Evolutionary conservation across 108 stramenopile species (phyloP).

Genomic region (Cyclotella distinguenda): DNA sequence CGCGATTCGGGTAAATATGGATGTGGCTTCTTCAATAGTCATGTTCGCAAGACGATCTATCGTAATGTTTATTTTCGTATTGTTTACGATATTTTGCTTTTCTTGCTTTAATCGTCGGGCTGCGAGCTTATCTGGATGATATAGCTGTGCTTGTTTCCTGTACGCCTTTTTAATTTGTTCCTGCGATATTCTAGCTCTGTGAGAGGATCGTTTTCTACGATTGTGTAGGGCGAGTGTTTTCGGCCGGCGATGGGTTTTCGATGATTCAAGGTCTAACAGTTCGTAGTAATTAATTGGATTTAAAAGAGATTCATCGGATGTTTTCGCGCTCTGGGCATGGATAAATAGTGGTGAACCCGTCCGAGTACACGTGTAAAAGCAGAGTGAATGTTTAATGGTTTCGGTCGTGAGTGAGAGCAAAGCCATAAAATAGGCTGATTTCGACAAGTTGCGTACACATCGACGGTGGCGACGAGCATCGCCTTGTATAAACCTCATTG

Average conservation of each 20-base stretch:
- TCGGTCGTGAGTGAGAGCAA: no score
- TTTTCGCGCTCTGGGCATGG: no score
- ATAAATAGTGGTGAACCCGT: no score
- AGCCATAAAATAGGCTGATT: no score
- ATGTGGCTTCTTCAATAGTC: conserved; percentile 57
- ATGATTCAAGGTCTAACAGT: conserved; percentile 34
- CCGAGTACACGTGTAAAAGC: no score
- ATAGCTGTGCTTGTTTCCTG: conserved; percentile 68
- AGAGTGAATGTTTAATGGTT: no score
- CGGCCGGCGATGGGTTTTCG: conserved; percentile 34
- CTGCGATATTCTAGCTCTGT: conserved; percentile 44
- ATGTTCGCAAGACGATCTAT: conserved; percentile 31
- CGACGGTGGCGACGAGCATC: no score
- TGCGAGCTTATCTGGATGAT: conserved; percentile 71
- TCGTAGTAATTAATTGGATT: conserved; percentile 39
- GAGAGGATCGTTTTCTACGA: conserved; percentile 33
- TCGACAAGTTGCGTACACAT: no score
- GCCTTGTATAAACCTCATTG: no score
- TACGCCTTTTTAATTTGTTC: conserved; percentile 73
- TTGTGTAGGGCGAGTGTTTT: conserved; percentile 23
- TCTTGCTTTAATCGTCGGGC: conserved; percentile 27
- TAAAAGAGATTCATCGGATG: no score
- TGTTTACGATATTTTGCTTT: conserved; percentile 4
- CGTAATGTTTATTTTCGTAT: not conserved
- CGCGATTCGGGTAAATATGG: conserved; percentile 68